Conservation (phyloP, 164 flowering plant species). For the Annona squamosa region DNA sequence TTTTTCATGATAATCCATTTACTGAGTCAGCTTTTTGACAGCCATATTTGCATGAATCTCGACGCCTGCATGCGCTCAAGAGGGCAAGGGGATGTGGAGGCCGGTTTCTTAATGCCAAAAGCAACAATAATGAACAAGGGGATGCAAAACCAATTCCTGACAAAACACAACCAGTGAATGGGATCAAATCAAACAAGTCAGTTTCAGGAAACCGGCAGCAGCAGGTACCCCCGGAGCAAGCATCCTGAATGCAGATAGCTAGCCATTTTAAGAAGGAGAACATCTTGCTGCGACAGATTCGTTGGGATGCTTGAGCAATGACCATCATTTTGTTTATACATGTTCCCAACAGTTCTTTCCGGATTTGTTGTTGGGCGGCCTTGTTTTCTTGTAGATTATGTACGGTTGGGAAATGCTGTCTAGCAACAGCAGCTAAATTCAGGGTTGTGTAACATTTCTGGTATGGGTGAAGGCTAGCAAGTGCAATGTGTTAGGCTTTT, state of each 20-base stretch:
- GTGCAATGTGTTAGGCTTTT: background rate
- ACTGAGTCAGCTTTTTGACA: slow-evolving; percentile 11
- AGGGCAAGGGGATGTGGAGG: slow-evolving; percentile 72
- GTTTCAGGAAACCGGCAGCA: slow-evolving; percentile 7
- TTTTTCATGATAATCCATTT: no score
- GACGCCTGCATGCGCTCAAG: slow-evolving; percentile 65
- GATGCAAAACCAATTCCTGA: slow-evolving; percentile 25
- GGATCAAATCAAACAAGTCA: slow-evolving; percentile 28
- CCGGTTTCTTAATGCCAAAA: slow-evolving; percentile 63
- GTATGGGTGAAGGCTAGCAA: background rate
- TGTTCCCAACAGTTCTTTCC: background rate
- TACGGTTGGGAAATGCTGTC: background rate
- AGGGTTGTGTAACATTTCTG: background rate
- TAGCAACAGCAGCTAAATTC: background rate
- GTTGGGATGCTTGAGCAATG: background rate
- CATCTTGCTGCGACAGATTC: background rate
- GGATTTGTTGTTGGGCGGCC: slow-evolving; percentile 2
- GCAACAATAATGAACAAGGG: slow-evolving; percentile 30
- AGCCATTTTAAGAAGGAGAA: background rate
- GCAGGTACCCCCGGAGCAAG: slow-evolving; percentile 19
- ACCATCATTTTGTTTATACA: background rate
- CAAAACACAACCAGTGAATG: slow-evolving; percentile 30
- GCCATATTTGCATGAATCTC: slow-evolving; percentile 76
- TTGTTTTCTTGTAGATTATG: slow-evolving; percentile 2
- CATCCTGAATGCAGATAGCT: background rate